Base-by-base conservation (phyloP, 305 asterid genomes). In the Fraxinus sp. region DNA sequence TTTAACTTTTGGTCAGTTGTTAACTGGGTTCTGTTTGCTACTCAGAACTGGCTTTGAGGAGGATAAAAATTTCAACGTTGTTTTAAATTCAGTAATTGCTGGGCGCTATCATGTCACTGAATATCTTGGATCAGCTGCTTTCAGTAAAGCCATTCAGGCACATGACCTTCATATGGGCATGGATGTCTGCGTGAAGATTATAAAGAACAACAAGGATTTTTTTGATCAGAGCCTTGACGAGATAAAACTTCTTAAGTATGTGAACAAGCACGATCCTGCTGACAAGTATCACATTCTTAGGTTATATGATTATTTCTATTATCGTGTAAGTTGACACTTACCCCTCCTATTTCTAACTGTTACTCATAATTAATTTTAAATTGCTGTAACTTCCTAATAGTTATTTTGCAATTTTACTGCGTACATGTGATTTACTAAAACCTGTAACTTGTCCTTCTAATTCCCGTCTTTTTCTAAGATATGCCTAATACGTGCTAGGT, bases 61-160 rank as follows among this genome's bases (percentile, higher is more conserved):
- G 94, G 98, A 97, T 90, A 94, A 97, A 81, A 97, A 93, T 88
- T 97, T 97, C 85, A 90, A 92, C 74, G 98, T 97, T 75, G 97
- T 92, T 79, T 86, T 94, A 80, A 94, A 94, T 90, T 95, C 98
- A 2, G 98, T 97, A 41, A 83, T 97, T 76, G 99, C 99, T n/a
- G 99, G 99, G 41, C 94, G 98, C 74, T 97, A 97, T 89, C 99
- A 97, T 89, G 99, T 97, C 82, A 97, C 99, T 6, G 99, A 97
- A 89, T 97, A 94, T 91, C 98, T 97, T 80, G 99, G 99, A 85
- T 97, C 99, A 41, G 99, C 99, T 77, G 98, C 99, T 85, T 97
- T 97, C 84, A 97, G 99, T 89, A 97, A 97, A 92, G 99, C 99
- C 83, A 93, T 97, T 77, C 99, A 97, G 93, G 99, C 99, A 39